Evolutionary conservation across 2,329 filamentous ascomycete species (phyloP), one percentile per base, ranked within the genome.

Genomic region (Eurotiales sp.): DNA sequence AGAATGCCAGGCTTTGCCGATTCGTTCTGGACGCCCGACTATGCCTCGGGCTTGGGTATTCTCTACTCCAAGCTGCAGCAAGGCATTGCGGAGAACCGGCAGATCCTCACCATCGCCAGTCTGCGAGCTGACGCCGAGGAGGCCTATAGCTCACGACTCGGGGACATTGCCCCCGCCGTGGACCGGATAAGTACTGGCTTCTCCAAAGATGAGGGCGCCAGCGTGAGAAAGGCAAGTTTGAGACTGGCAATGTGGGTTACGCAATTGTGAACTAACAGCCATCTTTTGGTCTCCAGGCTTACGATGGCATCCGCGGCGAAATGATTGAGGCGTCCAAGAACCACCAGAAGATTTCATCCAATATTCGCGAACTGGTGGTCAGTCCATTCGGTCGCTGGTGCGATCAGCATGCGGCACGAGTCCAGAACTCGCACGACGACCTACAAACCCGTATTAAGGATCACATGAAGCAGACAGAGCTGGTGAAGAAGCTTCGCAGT

Each of bases 11-110:
- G 88, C 64, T 97, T 99, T 74, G 85, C 90, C 61, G 90, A 92
- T 75, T 96, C 91, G 46, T 97, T 99, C 76, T 99, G 93, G 93
- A 96, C 93, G 56, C 83, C 84, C 68, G 93, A 99, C 80, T 97
- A 97, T 79, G 92, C 92, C 69, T 90, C 88, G 78, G 91, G 93
- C 56, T 82, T 99, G 59, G 91, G 92, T 50, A 90, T 97, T 58
- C 82, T 99, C 58, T 99, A 97, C 66, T 85, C 85, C 70, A 99
- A 99, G 78, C 85, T 99, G 51, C 91, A 97, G 72, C 93, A 99
- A 72, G 93, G 93, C 55, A 87, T 95, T 53, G 82, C 91, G 61
- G 93, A 99, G 73, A 95, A 99, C 71, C 88, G 92, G 64, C 93
- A 99, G 73, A 80, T 99, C 55, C 77, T 99, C 58, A 93, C 87